phyloP scores from a whole-genome alignment of 2,329 filamentous ascomycete species.

The Epichloe uncinata region DNA sequence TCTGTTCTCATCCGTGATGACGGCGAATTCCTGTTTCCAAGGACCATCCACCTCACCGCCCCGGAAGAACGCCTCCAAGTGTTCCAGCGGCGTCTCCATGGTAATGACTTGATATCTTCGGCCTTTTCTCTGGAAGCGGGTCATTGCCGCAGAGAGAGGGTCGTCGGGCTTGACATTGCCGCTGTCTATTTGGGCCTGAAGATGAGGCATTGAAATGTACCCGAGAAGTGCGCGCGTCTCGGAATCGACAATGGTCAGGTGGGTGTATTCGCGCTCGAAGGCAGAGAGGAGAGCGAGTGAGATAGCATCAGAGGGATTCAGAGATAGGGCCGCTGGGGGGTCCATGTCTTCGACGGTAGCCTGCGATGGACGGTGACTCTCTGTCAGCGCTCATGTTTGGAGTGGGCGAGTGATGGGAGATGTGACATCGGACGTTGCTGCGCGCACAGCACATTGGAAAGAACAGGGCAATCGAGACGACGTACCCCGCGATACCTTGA shows the following conservation, averaged over 20 bases:
- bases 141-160: constrained; percentile 76
- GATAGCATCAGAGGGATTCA: constrained; percentile 67
- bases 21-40: constrained; percentile 68
- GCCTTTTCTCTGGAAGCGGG: constrained; percentile 66
- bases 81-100: constrained; percentile 83
- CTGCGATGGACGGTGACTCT: constrained; percentile 30
- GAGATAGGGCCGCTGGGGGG: constrained; percentile 80
- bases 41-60: constrained; percentile 44
- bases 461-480: constrained; percentile 13
- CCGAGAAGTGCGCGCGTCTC: constrained; percentile 74
- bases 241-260: constrained; percentile 72
- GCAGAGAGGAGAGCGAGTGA: constrained; percentile 69
- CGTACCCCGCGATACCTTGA: constrained; percentile 50
- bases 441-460: background rate
- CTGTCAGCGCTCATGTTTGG: background rate
- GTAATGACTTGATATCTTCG: constrained; percentile 80
- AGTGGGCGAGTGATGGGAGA: background rate
- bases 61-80: constrained; percentile 82
- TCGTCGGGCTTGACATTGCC: constrained; percentile 60
- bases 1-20: constrained; percentile 79
- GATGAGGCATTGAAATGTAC: constrained; percentile 79
- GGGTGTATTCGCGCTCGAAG: constrained; percentile 92
- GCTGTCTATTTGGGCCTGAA: constrained; percentile 67
- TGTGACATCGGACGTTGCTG: background rate
- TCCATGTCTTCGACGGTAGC: constrained; percentile 94